Conservation (phyloP, 306 rosid genomes). For the Pterocarpus santalinus region DNA sequence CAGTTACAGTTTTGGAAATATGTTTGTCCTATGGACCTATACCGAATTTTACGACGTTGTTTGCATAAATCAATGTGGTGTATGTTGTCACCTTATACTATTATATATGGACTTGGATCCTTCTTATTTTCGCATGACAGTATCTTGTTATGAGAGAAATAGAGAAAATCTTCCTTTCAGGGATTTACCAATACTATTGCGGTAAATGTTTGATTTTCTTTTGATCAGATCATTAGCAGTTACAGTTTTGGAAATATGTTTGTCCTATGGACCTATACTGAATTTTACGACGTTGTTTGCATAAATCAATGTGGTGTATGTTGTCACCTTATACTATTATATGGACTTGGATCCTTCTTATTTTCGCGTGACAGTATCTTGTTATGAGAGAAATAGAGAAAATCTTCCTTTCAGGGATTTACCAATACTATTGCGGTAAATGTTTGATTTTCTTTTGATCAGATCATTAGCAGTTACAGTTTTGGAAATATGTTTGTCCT, state of each 20-base stretch:
- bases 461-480: constrained; percentile 13
- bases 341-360: constrained; percentile 8
- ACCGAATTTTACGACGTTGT: background rate
- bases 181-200: constrained; percentile 54
- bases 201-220: constrained; percentile 58
- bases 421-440: constrained; percentile 74
- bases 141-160: background rate
- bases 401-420: background rate
- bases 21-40: background rate
- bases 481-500: constrained; percentile 21
- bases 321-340: constrained; percentile 10
- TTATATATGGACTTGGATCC: constrained; percentile 20
- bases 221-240: constrained; percentile 13
- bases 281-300: background rate
- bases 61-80: background rate
- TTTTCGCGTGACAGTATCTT: background rate
- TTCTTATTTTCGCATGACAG: background rate
- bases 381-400: background rate
- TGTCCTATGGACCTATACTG: background rate
- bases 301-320: background rate
- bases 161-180: background rate
- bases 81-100: constrained; percentile 1
- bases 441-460: constrained; percentile 11
- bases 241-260: constrained; percentile 1
- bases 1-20: constrained; percentile 19